These are phyloP conservation scores for Biscutella auriculata DNA, from an alignment of 441 rosid species.

Conservation along the genomic window DNA sequence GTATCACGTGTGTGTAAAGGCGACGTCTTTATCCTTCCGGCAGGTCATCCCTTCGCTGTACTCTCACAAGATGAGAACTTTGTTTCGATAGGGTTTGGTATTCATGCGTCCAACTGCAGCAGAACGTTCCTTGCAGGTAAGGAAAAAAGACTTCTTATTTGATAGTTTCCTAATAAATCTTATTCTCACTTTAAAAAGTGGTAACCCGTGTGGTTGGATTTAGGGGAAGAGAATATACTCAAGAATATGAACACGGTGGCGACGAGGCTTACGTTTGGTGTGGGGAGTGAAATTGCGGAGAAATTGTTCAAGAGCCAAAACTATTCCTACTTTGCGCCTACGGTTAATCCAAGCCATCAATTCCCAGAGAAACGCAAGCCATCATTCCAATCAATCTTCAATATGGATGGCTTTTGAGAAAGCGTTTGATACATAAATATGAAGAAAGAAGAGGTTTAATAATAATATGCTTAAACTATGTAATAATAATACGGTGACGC, in stretches of 20 bases:
- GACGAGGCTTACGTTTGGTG: slow-evolving; percentile 33
- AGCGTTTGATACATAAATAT: background rate
- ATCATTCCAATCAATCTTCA: slow-evolving; percentile 12
- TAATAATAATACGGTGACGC: background rate
- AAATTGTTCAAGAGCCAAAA: slow-evolving; percentile 34
- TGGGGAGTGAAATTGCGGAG: slow-evolving; percentile 25
- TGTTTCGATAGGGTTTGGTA: slow-evolving; percentile 26
- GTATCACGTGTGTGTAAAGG: slow-evolving; percentile 31
- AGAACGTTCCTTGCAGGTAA: slow-evolving; percentile 54
- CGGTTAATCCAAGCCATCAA: background rate
- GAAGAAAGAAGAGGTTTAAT: background rate
- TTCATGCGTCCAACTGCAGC: slow-evolving; percentile 26
- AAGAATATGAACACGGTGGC: slow-evolving; percentile 27
- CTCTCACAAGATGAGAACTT: slow-evolving; percentile 25
- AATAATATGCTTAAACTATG: background rate
- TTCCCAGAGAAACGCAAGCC: slow-evolving; percentile 3
- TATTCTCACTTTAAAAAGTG: background rate
- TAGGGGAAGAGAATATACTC: slow-evolving; percentile 36
- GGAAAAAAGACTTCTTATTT: background rate
- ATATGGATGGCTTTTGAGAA: slow-evolving; percentile 16
- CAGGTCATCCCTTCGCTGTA: slow-evolving; percentile 35
- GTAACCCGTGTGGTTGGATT: background rate
- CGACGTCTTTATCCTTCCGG: slow-evolving; percentile 36
- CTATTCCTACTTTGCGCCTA: slow-evolving; percentile 30
- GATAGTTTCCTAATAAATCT: no score